Percentiles rank a stretch among this genome's conserved stretches.
Conservation (phyloP, 805 yeast genomes). For the Allodekkera sacchari region DNA sequence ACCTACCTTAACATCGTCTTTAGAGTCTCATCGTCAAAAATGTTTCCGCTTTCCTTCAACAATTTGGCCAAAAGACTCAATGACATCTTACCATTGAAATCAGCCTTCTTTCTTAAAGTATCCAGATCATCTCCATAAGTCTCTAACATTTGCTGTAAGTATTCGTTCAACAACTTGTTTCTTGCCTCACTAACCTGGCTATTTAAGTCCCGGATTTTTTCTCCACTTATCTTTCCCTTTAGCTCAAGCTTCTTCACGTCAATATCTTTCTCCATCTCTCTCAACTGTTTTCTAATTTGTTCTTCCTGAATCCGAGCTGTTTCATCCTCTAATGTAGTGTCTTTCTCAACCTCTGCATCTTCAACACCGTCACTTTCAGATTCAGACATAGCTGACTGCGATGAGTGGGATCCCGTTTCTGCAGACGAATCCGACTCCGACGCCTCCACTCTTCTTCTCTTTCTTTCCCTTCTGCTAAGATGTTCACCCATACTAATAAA, state of each 20-base stretch:
- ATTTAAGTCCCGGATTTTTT: slow-evolving; percentile 11
- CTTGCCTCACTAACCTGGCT: slow-evolving; percentile 22
- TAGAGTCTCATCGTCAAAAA: slow-evolving; percentile 49
- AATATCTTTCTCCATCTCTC: slow-evolving; percentile 5
- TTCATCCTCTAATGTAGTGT: slow-evolving; percentile 5
- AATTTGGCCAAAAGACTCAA: slow-evolving; percentile 48
- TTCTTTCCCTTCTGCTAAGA: slow-evolving; percentile 46
- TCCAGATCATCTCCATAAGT: slow-evolving; percentile 54
- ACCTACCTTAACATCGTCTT: too few species aligned
- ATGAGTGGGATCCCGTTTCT: too few species aligned
- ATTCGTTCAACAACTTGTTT: slow-evolving; percentile 39
- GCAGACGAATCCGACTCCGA: slow-evolving; percentile 47
- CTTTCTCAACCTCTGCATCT: slow-evolving; percentile 13
- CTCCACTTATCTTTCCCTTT: slow-evolving; percentile 3
- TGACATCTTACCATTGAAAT: slow-evolving; percentile 48
- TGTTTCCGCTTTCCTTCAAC: slow-evolving; percentile 48
- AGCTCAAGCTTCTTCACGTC: slow-evolving; percentile 3
- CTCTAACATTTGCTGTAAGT: slow-evolving; percentile 44
- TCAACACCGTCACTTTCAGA: slow-evolving; percentile 21
- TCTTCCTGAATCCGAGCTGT: slow-evolving; percentile 1
- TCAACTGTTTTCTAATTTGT: slow-evolving; percentile 2
- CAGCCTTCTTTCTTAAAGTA: slow-evolving; percentile 51
- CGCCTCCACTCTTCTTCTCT: slow-evolving; percentile 77
- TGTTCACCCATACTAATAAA: slow-evolving; percentile 2
- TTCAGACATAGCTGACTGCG: too few species aligned